Percentiles rank a stretch among this genome's conserved stretches.
phyloP scores from a whole-genome alignment of 805 yeast genomes.

The Wickerhamiella siamensis region DNA sequence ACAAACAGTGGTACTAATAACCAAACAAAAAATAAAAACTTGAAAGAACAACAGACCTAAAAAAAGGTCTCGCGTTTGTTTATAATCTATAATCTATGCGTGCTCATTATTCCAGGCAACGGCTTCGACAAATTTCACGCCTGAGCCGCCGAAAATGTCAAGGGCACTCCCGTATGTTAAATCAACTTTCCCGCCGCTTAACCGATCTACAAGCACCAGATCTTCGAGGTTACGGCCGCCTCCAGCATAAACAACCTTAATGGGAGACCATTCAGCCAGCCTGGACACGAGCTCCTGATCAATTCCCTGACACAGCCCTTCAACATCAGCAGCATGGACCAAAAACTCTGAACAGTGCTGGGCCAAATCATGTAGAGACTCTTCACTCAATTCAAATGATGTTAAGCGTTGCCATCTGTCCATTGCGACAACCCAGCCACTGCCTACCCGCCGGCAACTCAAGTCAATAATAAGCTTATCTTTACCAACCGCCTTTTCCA shows the following conservation, averaged over 20 bases:
- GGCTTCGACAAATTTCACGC: conserved; percentile 65
- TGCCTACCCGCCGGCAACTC: conserved; percentile 51
- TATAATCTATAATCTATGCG: neutral
- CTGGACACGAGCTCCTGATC: conserved; percentile 61
- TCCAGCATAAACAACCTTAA: conserved; percentile 88
- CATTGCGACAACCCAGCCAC: conserved; percentile 87
- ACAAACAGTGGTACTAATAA: conserved; percentile 10
- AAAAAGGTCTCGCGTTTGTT: neutral
- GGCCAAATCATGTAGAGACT: conserved; percentile 40
- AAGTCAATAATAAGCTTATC: conserved; percentile 67
- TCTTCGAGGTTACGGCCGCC: conserved; percentile 75
- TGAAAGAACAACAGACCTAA: neutral
- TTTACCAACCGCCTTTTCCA: conserved; percentile 48
- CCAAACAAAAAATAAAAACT: neutral
- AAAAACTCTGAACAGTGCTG: conserved; percentile 71
- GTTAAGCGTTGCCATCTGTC: conserved; percentile 95
- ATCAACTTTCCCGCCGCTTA: conserved; percentile 77
- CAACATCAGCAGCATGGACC: conserved; percentile 97
- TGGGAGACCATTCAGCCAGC: conserved; percentile 63
- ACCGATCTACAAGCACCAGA: conserved; percentile 43
- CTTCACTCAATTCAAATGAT: conserved; percentile 37
- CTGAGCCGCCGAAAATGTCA: conserved; percentile 84
- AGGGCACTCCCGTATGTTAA: conserved; percentile 85
- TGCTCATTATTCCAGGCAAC: conserved; percentile 52
- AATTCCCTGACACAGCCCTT: conserved; percentile 87